These are phyloP conservation scores for Parathielavia hyrcaniae DNA, from an alignment of 495 filamentous ascomycete genomes.

Conservation along the genomic window DNA sequence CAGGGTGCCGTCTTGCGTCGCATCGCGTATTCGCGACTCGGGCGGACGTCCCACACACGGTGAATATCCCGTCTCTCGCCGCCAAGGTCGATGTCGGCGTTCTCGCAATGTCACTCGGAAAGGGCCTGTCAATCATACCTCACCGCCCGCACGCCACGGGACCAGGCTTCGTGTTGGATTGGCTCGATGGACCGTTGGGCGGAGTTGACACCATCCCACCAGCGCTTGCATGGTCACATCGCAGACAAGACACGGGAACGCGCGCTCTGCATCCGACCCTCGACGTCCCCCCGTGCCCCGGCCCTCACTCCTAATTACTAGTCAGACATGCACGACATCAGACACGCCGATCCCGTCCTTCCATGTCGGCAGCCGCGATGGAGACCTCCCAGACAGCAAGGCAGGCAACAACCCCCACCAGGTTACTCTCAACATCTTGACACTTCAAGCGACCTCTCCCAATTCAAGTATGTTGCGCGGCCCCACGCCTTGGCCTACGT, in stretches of 20 bases:
- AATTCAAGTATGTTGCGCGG: too few species aligned
- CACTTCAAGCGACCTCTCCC: too few species aligned
- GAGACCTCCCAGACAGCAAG: background rate
- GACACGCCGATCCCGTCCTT: background rate
- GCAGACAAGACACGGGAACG: background rate
- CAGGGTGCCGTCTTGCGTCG: slow-evolving; percentile 5
- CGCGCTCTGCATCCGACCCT: background rate
- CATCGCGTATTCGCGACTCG: background rate
- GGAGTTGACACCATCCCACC: slow-evolving; percentile 8
- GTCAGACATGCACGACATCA: slow-evolving; percentile 1
- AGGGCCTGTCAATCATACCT: background rate
- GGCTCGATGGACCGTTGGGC: background rate
- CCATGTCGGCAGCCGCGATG: background rate
- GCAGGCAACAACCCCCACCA: background rate
- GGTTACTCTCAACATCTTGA: too few species aligned
- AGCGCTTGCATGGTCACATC: background rate
- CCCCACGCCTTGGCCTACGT: background rate
- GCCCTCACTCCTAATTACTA: background rate
- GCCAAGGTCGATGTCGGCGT: background rate
- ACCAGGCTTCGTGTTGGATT: background rate
- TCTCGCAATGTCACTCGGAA: background rate
- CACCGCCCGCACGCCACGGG: background rate
- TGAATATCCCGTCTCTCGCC: background rate
- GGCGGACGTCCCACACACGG: background rate
- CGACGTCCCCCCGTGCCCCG: background rate